Percentiles rank a stretch among this genome's conserved stretches.
phyloP scores from a whole-genome alignment of 345 rosid genomes.

The Populus euphratica region DNA sequence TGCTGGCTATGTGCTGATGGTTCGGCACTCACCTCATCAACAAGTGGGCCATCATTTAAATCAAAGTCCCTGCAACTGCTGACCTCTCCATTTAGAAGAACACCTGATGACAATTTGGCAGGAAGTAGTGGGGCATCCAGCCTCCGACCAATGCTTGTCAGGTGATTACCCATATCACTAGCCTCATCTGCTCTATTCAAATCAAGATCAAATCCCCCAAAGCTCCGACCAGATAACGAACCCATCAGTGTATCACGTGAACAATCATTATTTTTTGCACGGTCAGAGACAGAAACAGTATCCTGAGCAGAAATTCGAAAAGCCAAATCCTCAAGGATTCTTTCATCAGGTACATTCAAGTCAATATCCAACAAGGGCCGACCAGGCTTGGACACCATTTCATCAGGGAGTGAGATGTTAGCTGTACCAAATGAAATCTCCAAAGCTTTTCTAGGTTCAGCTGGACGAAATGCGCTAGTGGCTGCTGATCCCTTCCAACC shows the following conservation, averaged over 20 bases:
- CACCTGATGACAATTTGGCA: slow-evolving; percentile 31
- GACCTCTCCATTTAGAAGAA: slow-evolving; percentile 34
- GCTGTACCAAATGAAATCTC: slow-evolving; percentile 40
- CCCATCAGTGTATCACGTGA: slow-evolving; percentile 28
- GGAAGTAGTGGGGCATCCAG: slow-evolving; percentile 37
- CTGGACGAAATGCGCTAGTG: slow-evolving; percentile 96
- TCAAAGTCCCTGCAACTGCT: slow-evolving; percentile 64
- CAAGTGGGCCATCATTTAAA: slow-evolving; percentile 76
- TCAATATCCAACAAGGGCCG: slow-evolving; percentile 67
- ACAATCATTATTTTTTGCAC: slow-evolving; percentile 28
- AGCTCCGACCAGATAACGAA: slow-evolving; percentile 32
- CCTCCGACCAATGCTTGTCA: slow-evolving; percentile 36
- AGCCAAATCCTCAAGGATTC: slow-evolving; percentile 63
- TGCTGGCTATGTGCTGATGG: slow-evolving; percentile 46
- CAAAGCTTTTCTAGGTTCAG: slow-evolving; percentile 67
- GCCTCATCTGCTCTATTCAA: slow-evolving; percentile 68
- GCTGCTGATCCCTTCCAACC: slow-evolving; percentile 99
- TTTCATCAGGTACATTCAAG: slow-evolving; percentile 80
- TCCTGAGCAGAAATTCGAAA: slow-evolving; percentile 37
- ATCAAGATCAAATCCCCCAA: slow-evolving; percentile 82
- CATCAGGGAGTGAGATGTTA: slow-evolving; percentile 30
- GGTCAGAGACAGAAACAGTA: slow-evolving; percentile 25
- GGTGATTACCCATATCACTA: slow-evolving; percentile 39
- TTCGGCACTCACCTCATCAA: slow-evolving; percentile 53
- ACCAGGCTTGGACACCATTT: slow-evolving; percentile 38